These are phyloP conservation scores for Platanthera zijinensis DNA, from an alignment of 106 monocot species.

Conservation along the genomic window DNA sequence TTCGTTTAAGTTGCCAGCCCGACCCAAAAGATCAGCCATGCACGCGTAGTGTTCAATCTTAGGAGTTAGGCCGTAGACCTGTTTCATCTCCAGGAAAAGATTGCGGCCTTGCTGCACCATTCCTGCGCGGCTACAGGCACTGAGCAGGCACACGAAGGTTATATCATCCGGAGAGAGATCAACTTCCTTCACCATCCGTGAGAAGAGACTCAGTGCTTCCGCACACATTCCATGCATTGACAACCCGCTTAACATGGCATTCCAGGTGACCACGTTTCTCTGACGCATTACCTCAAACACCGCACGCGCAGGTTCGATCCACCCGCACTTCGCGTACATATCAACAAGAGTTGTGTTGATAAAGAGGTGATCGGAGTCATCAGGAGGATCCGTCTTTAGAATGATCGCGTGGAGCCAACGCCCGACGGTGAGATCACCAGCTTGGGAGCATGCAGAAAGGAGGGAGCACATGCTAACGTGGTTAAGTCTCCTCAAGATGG, in stretches of 20 bases:
- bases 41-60: conserved; percentile 67
- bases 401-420: conserved; percentile 44
- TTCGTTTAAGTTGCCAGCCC: conserved; percentile 49
- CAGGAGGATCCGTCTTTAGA: conserved; percentile 4
- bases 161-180: conserved; percentile 44
- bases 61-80: conserved; percentile 29
- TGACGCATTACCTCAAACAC: conserved; percentile 26
- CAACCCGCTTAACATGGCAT: conserved; percentile 51
- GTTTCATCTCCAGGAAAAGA: conserved; percentile 19
- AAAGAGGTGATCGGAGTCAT: conserved; percentile 5
- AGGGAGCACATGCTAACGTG: conserved; percentile 43
- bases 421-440: conserved; percentile 45
- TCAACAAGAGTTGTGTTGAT: conserved; percentile 46
- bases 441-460: conserved; percentile 56
- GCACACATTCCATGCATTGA: conserved; percentile 52
- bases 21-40: conserved; percentile 63
- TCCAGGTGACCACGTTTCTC: conserved; percentile 50
- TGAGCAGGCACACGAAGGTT: conserved; percentile 52
- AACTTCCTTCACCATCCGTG: conserved; percentile 25
- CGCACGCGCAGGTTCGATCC: conserved; percentile 17
- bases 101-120: conserved; percentile 36
- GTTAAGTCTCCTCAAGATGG: conserved; percentile 16
- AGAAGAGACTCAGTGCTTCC: conserved; percentile 29
- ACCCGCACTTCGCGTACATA: conserved; percentile 59
- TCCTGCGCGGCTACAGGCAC: conserved; percentile 57